A percentile compares a stretch with the other conserved stretches of the same genome.
Evolutionary conservation across 1,284 basidiomycete genomes (phyloP).

Genomic region (Naganishia cerealis): DNA sequence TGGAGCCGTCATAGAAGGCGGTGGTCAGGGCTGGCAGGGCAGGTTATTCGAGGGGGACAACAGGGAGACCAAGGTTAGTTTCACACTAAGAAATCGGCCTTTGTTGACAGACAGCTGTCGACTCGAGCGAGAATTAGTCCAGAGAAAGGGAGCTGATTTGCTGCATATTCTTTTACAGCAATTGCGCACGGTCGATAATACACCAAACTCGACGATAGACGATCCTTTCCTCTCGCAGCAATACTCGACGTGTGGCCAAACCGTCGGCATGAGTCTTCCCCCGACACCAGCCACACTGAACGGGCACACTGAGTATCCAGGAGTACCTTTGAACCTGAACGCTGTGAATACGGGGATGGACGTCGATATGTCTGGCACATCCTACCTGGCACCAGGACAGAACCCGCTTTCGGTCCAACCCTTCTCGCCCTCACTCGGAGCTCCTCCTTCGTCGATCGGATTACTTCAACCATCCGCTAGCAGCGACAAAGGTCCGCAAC

Average conservation of each 20-base stretch:
- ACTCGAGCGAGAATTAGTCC: neutral
- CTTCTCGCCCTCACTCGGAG: conserved; percentile 45
- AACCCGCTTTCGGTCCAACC: conserved; percentile 43
- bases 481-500: conserved; percentile 32
- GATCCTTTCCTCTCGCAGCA: conserved; percentile 19
- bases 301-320: conserved; percentile 2
- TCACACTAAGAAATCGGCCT: neutral
- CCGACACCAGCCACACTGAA: conserved; percentile 12
- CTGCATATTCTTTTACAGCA: neutral
- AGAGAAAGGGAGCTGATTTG: neutral
- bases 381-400: neutral
- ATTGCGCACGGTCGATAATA: conserved; percentile 27
- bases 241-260: neutral
- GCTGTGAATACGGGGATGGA: neutral
- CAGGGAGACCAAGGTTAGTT: conserved; percentile 25
- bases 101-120: neutral
- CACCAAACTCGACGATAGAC: conserved; percentile 14
- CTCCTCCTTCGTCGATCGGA: conserved; percentile 39
- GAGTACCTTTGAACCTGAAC: neutral
- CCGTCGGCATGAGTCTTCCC: conserved; percentile 22
- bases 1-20: conserved; percentile 10
- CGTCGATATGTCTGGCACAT: conserved; percentile 10
- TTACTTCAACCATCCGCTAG: conserved; percentile 45
- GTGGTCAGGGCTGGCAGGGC: conserved; percentile 20
- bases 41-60: conserved; percentile 19